These are phyloP conservation scores for Plasmodium cynomolgi DNA, from an alignment of 169 alveolate species.

Conservation along the genomic window DNA sequence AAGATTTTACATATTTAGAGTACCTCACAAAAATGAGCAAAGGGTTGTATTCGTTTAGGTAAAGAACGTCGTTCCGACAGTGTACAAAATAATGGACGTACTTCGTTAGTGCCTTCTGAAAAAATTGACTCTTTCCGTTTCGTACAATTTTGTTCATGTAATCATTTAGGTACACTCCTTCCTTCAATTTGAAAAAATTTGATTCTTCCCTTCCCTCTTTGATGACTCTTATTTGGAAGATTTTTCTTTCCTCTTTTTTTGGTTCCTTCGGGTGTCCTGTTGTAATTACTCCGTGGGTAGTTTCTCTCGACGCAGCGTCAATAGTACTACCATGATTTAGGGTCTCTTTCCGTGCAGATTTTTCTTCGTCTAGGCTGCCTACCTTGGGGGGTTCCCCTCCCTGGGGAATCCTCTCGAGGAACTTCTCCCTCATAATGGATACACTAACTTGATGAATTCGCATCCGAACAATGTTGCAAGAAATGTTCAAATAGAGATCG, in stretches of 20 bases:
- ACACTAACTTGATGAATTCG: constrained; percentile 10
- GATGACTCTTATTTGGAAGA: constrained; percentile 6
- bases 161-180: constrained; percentile 34
- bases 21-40: constrained; percentile 31
- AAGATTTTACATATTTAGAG: constrained; percentile 22
- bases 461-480: constrained; percentile 20
- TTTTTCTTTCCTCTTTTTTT: constrained; percentile 2
- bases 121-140: constrained; percentile 18
- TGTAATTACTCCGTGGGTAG: not conserved
- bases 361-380: not conserved
- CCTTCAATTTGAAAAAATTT: constrained; percentile 25
- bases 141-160: constrained; percentile 20
- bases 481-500: constrained; percentile 36
- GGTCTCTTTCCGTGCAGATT: not conserved
- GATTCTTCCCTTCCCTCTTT: not conserved
- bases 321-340: not conserved
- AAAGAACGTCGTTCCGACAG: constrained; percentile 14
- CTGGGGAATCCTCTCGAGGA: not conserved
- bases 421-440: not conserved
- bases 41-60: constrained; percentile 39
- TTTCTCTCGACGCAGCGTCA: not conserved
- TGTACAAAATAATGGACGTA: constrained; percentile 48
- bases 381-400: not conserved
- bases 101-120: not conserved
- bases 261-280: not conserved